Evolutionary conservation across 345 rosid genomes (phyloP).

Genomic region (Moricandia arvensis): DNA sequence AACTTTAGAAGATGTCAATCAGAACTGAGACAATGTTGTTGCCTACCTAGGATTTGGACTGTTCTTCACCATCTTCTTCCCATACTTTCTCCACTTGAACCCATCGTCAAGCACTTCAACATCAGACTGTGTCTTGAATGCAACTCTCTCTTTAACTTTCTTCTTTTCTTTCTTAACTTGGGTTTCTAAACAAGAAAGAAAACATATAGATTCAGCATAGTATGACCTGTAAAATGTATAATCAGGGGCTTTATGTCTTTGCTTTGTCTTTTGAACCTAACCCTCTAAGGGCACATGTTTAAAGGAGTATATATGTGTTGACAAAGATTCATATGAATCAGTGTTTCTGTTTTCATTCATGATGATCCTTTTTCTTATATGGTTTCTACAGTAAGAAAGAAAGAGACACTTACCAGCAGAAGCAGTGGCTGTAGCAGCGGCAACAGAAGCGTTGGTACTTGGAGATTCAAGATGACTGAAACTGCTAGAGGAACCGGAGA

Average conservation of each 20-base stretch:
- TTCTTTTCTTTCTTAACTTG: conserved; percentile 40
- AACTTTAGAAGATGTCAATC: neutral
- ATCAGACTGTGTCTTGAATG: conserved; percentile 77
- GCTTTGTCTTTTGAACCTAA: no score
- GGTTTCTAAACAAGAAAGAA: no score
- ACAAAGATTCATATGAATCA: neutral
- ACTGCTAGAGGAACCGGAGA: conserved; percentile 36
- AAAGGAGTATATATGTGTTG: neutral
- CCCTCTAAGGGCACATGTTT: no score
- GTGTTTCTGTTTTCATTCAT: neutral
- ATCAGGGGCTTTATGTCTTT: no score
- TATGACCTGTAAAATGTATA: no score
- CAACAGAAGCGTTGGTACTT: conserved; percentile 3
- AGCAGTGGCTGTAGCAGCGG: conserved; percentile 11
- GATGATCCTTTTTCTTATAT: neutral
- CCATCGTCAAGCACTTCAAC: conserved; percentile 89
- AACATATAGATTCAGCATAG: no score
- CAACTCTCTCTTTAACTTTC: conserved; percentile 56
- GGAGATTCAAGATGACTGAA: conserved; percentile 23
- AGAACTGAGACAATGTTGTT: conserved; percentile 4
- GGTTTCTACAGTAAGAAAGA: neutral
- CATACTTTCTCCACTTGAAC: conserved; percentile 94
- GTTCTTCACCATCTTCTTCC: conserved; percentile 95
- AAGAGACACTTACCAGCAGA: conserved; percentile 35
- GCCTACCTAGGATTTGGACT: conserved; percentile 86